These are phyloP conservation scores for Ogataea philodendri DNA, from an alignment of 805 yeast genomes.

Conservation along the genomic window DNA sequence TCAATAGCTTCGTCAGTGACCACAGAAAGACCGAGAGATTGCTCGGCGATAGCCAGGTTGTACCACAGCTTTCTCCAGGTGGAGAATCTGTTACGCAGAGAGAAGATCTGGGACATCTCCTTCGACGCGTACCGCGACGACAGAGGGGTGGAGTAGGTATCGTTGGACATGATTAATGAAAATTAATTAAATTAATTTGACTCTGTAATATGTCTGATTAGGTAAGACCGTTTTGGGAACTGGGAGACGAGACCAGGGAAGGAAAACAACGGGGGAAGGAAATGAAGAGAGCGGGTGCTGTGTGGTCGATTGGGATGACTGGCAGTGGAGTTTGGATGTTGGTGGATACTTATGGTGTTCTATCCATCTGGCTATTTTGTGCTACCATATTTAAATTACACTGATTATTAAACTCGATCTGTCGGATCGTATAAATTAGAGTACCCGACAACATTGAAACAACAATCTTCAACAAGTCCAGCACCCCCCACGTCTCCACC, in stretches of 20 bases:
- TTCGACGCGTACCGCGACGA: conserved; percentile 97
- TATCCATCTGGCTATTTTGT: no score
- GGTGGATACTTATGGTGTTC: no score
- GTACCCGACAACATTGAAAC: no score
- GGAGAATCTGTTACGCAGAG: conserved; percentile 88
- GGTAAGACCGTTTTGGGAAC: no score
- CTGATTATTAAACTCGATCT: no score
- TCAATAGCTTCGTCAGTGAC: conserved; percentile 89
- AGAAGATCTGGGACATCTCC: conserved; percentile 93
- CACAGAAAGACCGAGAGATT: conserved; percentile 80
- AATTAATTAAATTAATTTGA: conserved; percentile 11
- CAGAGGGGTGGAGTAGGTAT: conserved; percentile 86
- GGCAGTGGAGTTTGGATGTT: no score
- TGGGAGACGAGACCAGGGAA: not conserved
- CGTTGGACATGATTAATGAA: conserved; percentile 40
- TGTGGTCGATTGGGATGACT: no score
- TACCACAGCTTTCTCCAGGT: conserved; percentile 99
- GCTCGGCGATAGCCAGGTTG: conserved; percentile 92
- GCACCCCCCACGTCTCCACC: no score
- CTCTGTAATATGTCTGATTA: conserved; percentile 5
- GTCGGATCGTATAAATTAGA: no score
- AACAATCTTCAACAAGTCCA: no score
- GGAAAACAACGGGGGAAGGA: no score
- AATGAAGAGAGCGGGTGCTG: no score
- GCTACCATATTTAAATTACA: conserved; percentile 1